A percentile compares a stretch with the other conserved stretches of the same genome.
Conservation (phyloP, 2,329 filamentous ascomycete genomes). For the Raffaelea albimanens region DNA sequence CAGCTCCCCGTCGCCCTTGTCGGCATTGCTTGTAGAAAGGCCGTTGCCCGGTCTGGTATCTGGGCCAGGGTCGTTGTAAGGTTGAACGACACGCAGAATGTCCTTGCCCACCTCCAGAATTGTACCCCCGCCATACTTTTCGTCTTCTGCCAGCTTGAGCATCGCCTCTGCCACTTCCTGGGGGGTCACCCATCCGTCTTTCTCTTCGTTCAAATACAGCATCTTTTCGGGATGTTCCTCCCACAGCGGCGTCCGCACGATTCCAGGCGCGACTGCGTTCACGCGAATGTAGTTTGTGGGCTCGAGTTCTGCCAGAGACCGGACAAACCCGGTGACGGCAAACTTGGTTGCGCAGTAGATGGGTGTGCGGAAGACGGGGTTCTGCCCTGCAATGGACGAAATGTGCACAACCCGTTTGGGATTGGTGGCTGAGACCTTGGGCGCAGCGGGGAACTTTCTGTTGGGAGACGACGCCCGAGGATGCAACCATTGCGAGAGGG, state of each 20-base stretch:
- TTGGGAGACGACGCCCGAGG: background rate
- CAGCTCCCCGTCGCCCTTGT: background rate
- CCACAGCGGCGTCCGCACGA: constrained; percentile 36
- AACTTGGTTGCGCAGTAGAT: constrained; percentile 30
- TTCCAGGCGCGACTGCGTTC: constrained; percentile 32
- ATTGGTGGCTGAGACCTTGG: constrained; percentile 15
- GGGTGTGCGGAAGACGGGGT: constrained; percentile 22
- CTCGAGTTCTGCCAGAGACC: constrained; percentile 28
- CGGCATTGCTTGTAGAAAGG: background rate
- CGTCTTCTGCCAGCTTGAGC: constrained; percentile 27
- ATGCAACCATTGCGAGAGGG: constrained; percentile 25
- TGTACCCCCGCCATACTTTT: constrained; percentile 26
- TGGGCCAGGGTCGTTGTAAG: constrained; percentile 2
- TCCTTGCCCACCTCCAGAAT: constrained; percentile 26
- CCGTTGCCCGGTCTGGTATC: background rate
- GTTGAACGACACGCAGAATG: background rate
- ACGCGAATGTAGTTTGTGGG: constrained; percentile 25
- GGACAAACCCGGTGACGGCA: constrained; percentile 29
- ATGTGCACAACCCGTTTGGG: constrained; percentile 23
- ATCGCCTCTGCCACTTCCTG: constrained; percentile 34
- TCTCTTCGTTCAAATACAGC: constrained; percentile 13
- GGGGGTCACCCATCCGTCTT: constrained; percentile 31
- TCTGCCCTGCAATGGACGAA: constrained; percentile 23
- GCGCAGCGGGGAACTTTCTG: background rate
- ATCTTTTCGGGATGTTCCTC: constrained; percentile 34